Evolutionary conservation across 2,329 filamentous ascomycete species (phyloP).

Genomic region (Setomelanomma holmii): DNA sequence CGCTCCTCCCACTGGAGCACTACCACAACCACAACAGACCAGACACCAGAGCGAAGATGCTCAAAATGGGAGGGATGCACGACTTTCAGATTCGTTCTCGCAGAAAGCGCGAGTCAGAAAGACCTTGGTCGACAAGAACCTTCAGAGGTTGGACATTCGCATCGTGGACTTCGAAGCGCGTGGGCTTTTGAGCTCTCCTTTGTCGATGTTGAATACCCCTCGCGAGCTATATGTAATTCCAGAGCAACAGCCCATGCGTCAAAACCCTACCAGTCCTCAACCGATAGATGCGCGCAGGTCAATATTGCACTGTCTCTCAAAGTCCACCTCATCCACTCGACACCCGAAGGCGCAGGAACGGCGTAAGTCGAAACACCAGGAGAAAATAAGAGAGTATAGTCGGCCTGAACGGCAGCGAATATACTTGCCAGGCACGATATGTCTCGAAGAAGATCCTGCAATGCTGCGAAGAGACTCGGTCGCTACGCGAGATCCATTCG

Average conservation of each 20-base stretch:
- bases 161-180: conserved; percentile 24
- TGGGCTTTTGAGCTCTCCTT: conserved; percentile 30
- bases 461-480: conserved; percentile 50
- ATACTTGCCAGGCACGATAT: conserved; percentile 54
- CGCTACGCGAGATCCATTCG: conserved; percentile 49
- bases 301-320: conserved; percentile 13
- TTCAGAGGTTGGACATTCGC: conserved; percentile 30
- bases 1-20: too few relatives aligned
- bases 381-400: background rate
- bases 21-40: background rate
- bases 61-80: background rate
- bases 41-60: background rate
- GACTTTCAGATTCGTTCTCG: conserved; percentile 20
- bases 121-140: conserved; percentile 26
- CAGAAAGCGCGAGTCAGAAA: conserved; percentile 31
- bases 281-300: conserved; percentile 11
- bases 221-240: conserved; percentile 34
- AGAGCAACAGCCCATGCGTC: conserved; percentile 5
- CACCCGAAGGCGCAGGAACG: background rate
- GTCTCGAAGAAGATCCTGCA: conserved; percentile 38
- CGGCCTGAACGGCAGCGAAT: conserved; percentile 18
- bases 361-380: background rate
- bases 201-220: conserved; percentile 39
- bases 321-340: conserved; percentile 8
- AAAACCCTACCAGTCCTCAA: conserved; percentile 4